Base-by-base conservation (phyloP, 2,329 filamentous ascomycete species). In the Alternaria gaisen region DNA sequence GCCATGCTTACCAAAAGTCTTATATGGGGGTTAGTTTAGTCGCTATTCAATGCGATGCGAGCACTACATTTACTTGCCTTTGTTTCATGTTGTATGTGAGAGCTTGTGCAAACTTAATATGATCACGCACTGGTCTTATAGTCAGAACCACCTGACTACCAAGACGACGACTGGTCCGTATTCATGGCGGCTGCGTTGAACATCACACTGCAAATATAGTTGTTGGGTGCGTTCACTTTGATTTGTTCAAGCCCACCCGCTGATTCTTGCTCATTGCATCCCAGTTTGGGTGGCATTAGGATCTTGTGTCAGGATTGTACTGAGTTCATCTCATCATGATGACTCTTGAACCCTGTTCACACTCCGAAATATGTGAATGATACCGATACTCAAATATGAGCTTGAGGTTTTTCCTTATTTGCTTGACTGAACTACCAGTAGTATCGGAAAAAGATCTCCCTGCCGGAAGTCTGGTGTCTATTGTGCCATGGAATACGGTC, bases 1-100 rank as follows among this genome's bases (percentile, higher is more conserved):
- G 53, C 43, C 40, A 60, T 60, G 58, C 56, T 63, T 58, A 55
- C 52, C 43, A 63, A 68, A 68, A 67, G 64, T 65, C 52, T 60
- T 56, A 42, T 50, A 41, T 53, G 43, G 41, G 36, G 34, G 36
- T 40, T 26, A 42, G 40, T 28, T 42, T 24, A 41, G 50, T 56
- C 22, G 47, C 14, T 16, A 14, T 48, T 47, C 41, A 60, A 64
- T 56, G 47, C 57, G 53, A 54, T 55, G 57, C 51, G 46, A 50
- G 46, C 46, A 30, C 36, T 52, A 30, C 36, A 30, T 4, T 3
- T 16, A 30, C 20, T 9, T 48, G 6, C 20, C 9, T 30, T 14
- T 30, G 24, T 28, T 20, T 41, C 7, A 24, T 42, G 5, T 38
- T 5, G 11, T 36, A 7, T 5, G 30, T 4, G 18, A 48, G 30